Evolutionary conservation across 805 yeast genomes (phyloP), one percentile per base, ranked within the genome.

Genomic region (Saccharomycopsis schoenii): DNA sequence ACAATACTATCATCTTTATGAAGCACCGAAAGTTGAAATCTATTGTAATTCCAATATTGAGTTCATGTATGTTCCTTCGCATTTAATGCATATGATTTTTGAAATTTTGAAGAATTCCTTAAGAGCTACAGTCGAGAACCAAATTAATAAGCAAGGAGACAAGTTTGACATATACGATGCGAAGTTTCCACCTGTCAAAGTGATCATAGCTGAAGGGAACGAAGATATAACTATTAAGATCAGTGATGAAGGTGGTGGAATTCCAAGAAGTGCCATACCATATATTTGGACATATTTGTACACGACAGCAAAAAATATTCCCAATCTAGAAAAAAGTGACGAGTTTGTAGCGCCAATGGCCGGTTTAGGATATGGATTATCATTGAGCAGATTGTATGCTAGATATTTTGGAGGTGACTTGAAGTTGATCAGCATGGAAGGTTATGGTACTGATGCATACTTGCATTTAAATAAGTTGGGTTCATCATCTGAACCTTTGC

Each of bases 201-300:
- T 91, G 25, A 88, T 91, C 58, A 91, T 90, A 36, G 89, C 92
- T 11, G 89, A 89, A 69, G 97, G 97, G 15, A 82, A 84, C 55
- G 96, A 90, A 70, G 97, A 91, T 68, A 89, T 91, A 66, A 90
- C 97, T 10, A 86, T 90, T 67, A 91, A 91, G 72, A 85, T 90
- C 64, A 85, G 92, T 36, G 97, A 90, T 71, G 96, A 90, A 74
- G 97, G 97, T 42, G 97, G 97, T 37, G 97, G 97, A 24, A 89
- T 91, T 63, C 88, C 96, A 1, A 78, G 96, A 63, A 80, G 89
- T 63, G 92, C 88, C 60, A 81, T 88, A 15, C 94, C 96, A 2
- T 77, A 88, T 65, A 88, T 90, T 54, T 91, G 96, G 97, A 88
- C 96, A 0, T 90, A 90, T 71, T 79, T 91, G 71, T 90, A 90